These are phyloP conservation scores for Catenaria anguillulae DNA, from an alignment of 371 early-diverging fungal genomes.

Conservation along the genomic window DNA sequence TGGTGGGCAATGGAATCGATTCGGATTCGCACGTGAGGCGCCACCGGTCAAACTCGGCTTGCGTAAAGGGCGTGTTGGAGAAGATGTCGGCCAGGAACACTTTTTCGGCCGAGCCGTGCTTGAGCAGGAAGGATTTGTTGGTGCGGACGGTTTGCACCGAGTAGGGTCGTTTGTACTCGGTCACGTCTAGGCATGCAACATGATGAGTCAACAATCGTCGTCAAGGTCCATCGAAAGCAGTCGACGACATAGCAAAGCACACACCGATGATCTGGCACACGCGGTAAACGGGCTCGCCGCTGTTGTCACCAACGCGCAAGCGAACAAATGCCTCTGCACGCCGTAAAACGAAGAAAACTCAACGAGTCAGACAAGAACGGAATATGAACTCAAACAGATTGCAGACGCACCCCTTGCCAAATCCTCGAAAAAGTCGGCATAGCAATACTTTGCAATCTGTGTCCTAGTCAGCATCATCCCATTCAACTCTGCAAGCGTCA, in stretches of 20 bases:
- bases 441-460: conserved; percentile 54
- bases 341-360: too few species aligned
- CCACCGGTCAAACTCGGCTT: conserved; percentile 45
- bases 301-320: conserved; percentile 36
- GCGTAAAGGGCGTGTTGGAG: conserved; percentile 48
- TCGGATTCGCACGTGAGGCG: conserved; percentile 34
- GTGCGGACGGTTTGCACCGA: conserved; percentile 36
- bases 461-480: conserved; percentile 39
- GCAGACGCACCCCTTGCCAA: conserved; percentile 30
- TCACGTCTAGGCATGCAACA: conserved; percentile 22
- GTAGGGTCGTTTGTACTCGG: conserved; percentile 45
- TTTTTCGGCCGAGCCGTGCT: conserved; percentile 49
- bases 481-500: conserved; percentile 44
- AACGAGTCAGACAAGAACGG: not conserved
- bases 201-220: too few species aligned
- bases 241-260: conserved; percentile 2
- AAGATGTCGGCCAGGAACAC: conserved; percentile 56
- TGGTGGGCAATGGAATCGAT: conserved; percentile 26
- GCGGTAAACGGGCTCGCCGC: conserved; percentile 38
- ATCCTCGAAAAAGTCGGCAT: conserved; percentile 50
- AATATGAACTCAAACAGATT: too few species aligned
- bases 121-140: conserved; percentile 41
- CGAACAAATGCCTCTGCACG: conserved; percentile 36
- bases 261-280: conserved; percentile 41
- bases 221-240: too few species aligned